Conservation (phyloP, 331 rosid genomes). For the Rosa hybrid region DNA sequence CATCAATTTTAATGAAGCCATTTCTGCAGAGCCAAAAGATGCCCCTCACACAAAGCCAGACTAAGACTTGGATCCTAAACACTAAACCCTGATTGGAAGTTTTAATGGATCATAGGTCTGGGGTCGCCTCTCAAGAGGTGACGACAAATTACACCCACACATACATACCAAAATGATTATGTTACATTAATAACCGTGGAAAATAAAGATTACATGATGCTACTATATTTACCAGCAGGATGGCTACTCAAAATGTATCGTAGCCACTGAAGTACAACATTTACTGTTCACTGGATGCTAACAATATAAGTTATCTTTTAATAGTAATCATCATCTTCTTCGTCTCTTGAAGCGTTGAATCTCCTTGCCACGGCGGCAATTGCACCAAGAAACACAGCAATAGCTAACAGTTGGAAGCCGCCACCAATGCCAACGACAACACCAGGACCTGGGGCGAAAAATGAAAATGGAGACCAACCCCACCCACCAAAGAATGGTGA, state of each 20-base stretch:
- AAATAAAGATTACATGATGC: neutral
- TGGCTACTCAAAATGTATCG: conserved; percentile 19
- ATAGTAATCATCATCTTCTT: conserved; percentile 64
- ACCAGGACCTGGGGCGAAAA: conserved; percentile 83
- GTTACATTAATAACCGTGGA: conserved; percentile 5
- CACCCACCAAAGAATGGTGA: conserved; percentile 79
- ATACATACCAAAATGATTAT: neutral
- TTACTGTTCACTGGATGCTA: neutral
- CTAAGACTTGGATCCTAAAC: neutral
- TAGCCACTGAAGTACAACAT: conserved; percentile 14
- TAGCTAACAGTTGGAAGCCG: conserved; percentile 63
- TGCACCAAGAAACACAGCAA: conserved; percentile 73
- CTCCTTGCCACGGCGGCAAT: conserved; percentile 74
- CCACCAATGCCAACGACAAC: conserved; percentile 88
- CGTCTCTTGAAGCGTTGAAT: conserved; percentile 59
- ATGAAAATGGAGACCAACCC: conserved; percentile 98
- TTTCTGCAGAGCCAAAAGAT: neutral
- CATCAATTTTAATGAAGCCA: neutral
- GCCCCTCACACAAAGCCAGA: neutral
- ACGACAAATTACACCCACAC: too few species aligned
- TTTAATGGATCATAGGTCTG: too few species aligned
- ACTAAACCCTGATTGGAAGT: neutral
- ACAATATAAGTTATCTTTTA: neutral
- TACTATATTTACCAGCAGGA: conserved; percentile 20
- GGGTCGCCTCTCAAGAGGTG: neutral